Conservation (phyloP, 2,329 filamentous ascomycete species). For the Aphanoascus verrucosus region DNA sequence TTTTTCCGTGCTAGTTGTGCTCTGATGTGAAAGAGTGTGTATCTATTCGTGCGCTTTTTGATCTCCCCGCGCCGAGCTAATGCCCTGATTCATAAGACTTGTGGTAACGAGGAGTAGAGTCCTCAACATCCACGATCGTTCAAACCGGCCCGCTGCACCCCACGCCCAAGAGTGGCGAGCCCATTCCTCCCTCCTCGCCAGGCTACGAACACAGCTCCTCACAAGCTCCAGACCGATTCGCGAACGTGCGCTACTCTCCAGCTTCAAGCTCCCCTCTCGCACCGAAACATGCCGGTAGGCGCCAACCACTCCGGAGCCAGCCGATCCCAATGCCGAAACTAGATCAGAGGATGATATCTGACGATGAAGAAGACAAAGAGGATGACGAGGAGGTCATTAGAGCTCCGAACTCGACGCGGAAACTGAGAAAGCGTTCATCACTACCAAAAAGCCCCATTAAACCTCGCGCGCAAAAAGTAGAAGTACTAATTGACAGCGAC, state of each 20-base stretch:
- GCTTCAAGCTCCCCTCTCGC: conserved; percentile 1
- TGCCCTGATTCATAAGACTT: no score
- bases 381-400: not conserved
- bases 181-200: conserved; percentile 23
- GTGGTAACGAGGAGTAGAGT: no score
- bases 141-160: no score
- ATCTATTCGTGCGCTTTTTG: no score
- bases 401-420: not conserved
- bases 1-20: no score
- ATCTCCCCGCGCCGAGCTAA: no score
- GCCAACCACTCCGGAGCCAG: not conserved
- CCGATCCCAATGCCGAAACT: not conserved
- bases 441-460: no score
- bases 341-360: not conserved
- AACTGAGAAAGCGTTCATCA: no score
- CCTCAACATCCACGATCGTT: no score
- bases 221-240: conserved; percentile 12
- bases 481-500: not conserved
- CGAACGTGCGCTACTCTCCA: conserved; percentile 4
- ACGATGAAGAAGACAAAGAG: conserved; percentile 8
- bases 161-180: no score
- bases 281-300: not conserved
- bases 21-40: no score
- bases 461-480: not conserved
- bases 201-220: conserved; percentile 11